Conservation (phyloP, 2,329 filamentous ascomycete genomes). For the Ascochyta koolunga region DNA sequence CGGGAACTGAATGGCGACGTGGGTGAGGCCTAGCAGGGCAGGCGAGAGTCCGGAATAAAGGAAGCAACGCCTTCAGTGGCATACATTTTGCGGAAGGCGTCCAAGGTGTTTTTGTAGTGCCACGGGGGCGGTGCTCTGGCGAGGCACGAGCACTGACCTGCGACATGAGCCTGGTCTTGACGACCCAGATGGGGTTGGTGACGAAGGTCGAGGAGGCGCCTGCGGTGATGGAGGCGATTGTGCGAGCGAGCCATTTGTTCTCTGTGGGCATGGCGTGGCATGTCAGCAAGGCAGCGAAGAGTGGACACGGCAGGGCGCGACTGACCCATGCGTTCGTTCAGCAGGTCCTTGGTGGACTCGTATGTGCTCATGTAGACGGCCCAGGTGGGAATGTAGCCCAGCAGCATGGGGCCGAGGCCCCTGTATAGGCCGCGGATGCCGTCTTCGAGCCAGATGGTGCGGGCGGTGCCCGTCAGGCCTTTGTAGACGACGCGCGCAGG, state of each 20-base stretch:
- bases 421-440: slow-evolving; percentile 90
- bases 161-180: slow-evolving; percentile 98
- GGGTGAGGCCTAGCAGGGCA: slow-evolving; percentile 86
- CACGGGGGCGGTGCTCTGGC: slow-evolving; percentile 70
- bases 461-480: slow-evolving; percentile 84
- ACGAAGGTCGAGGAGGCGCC: slow-evolving; percentile 91
- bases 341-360: slow-evolving; percentile 80
- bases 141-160: slow-evolving; percentile 70
- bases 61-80: slow-evolving; percentile 82
- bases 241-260: slow-evolving; percentile 78
- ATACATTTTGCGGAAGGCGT: slow-evolving; percentile 97
- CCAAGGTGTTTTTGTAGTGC: slow-evolving; percentile 88
- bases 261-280: slow-evolving; percentile 48
- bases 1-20: slow-evolving; percentile 97
- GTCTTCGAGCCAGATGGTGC: slow-evolving; percentile 84
- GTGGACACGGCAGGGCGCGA: not conserved
- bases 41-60: slow-evolving; percentile 96
- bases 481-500: slow-evolving; percentile 71
- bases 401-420: slow-evolving; percentile 88
- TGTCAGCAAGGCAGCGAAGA: slow-evolving; percentile 15
- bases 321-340: slow-evolving; percentile 67
- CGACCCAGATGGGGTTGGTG: slow-evolving; percentile 99
- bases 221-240: slow-evolving; percentile 88
- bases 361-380: slow-evolving; percentile 98
- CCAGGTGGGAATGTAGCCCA: slow-evolving; percentile 97